phyloP scores from a whole-genome alignment of 1,284 basidiomycete species.

The Rhodotorula mucilaginosa region DNA sequence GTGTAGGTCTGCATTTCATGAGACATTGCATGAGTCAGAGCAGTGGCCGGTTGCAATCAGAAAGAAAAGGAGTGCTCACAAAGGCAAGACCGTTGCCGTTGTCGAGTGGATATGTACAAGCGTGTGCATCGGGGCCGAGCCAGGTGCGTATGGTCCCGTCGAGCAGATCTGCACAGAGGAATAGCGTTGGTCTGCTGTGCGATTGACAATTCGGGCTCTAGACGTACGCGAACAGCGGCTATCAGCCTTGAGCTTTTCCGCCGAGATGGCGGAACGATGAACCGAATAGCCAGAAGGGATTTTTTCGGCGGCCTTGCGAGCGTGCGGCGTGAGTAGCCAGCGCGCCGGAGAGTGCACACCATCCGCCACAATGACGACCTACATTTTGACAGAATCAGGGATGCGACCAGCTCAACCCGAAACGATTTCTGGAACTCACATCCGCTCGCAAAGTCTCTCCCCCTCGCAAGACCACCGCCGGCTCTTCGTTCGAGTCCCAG shows the following conservation, averaged over 20 bases:
- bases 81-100: constrained; percentile 22
- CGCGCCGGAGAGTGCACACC: constrained; percentile 21
- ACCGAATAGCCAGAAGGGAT: constrained; percentile 14
- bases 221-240: background rate
- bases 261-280: constrained; percentile 6
- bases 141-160: constrained; percentile 32
- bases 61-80: background rate
- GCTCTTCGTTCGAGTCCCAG: constrained; percentile 20
- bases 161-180: constrained; percentile 11
- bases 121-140: constrained; percentile 24
- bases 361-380: constrained; percentile 30
- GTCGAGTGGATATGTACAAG: constrained; percentile 26
- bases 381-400: accelerated
- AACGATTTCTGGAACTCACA: constrained; percentile 1
- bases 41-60: no score
- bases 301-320: background rate
- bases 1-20: constrained; percentile 20
- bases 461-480: constrained; percentile 4
- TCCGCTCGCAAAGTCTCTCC: constrained; percentile 22
- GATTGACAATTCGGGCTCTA: no score
- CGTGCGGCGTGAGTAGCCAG: constrained; percentile 8
- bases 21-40: background rate
- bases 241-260: background rate
- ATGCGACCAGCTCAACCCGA: no score
- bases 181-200: no score